Evolutionary conservation across 2,329 filamentous ascomycete species (phyloP).

Genomic region (Fusarium nodosum): DNA sequence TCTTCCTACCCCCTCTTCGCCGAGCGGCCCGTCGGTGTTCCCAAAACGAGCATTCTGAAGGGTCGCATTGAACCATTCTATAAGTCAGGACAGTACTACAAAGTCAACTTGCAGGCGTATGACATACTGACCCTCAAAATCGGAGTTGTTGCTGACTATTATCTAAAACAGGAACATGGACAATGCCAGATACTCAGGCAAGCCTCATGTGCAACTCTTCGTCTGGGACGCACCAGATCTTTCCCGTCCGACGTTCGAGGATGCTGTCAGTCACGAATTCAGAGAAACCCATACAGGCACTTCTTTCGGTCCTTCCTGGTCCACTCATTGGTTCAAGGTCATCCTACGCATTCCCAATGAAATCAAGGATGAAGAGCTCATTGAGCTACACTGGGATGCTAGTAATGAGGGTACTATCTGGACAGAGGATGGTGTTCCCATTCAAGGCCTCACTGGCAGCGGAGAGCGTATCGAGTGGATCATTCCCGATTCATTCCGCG

Average conservation of each 20-base stretch:
- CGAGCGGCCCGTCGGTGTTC: constrained; percentile 74
- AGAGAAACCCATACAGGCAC: constrained; percentile 79
- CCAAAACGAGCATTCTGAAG: constrained; percentile 87
- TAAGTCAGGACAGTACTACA: constrained; percentile 80
- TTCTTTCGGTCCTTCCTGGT: constrained; percentile 93
- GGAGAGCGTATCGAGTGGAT: constrained; percentile 94
- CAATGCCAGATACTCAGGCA: constrained; percentile 67
- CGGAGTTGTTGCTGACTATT: constrained; percentile 14
- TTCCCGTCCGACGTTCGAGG: constrained; percentile 85
- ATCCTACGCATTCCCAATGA: constrained; percentile 81
- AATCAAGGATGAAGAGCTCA: constrained; percentile 79
- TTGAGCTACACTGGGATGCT: constrained; percentile 98
- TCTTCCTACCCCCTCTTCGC: constrained; percentile 67
- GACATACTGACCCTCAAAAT: constrained; percentile 48
- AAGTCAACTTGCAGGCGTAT: constrained; percentile 79
- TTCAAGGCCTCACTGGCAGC: constrained; percentile 92
- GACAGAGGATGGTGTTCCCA: constrained; percentile 87
- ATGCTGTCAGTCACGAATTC: constrained; percentile 83
- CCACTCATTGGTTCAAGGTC: constrained; percentile 97
- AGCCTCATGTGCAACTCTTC: constrained; percentile 83
- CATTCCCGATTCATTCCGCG: constrained; percentile 82
- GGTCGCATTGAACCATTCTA: constrained; percentile 87
- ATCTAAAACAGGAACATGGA: constrained; percentile 54
- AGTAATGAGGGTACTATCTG: constrained; percentile 96
- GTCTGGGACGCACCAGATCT: constrained; percentile 87